Percentiles rank a stretch among this genome's conserved stretches.
Evolutionary conservation across 225 moss, liverwort and hornwort species (phyloP).

Genomic region (Marchantia paleacea): DNA sequence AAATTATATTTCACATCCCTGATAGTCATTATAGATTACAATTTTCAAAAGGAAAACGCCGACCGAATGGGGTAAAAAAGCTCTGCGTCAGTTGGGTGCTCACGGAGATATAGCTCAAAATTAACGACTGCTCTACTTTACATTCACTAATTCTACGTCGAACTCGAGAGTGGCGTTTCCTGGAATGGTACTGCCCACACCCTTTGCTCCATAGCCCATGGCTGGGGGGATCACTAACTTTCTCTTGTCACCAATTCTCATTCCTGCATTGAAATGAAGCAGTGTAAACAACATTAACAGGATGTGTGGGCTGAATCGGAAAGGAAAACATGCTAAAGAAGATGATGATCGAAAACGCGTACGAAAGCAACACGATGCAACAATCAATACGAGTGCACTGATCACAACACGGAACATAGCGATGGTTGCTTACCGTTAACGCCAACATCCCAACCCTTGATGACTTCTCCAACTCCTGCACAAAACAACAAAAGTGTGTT

Average conservation of each 20-base stretch:
- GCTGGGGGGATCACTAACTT: slow-evolving; percentile 77
- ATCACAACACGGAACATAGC: too few species aligned
- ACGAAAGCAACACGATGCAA: too few species aligned
- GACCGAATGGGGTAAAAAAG: slow-evolving; percentile 11
- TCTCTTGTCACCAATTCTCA: slow-evolving; percentile 96
- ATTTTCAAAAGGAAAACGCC: slow-evolving; percentile 2
- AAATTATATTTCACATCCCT: too few species aligned
- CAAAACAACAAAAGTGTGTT: not conserved
- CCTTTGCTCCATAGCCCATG: slow-evolving; percentile 81
- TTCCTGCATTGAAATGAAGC: slow-evolving; percentile 44
- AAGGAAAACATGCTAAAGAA: too few species aligned
- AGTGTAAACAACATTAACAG: too few species aligned
- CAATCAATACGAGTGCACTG: too few species aligned
- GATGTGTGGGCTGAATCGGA: too few species aligned
- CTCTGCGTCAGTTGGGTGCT: not conserved
- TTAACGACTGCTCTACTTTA: slow-evolving; percentile 33
- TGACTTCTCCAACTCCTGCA: slow-evolving; percentile 90
- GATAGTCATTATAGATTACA: not conserved
- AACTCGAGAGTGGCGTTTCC: slow-evolving; percentile 83
- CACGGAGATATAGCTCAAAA: too few species aligned
- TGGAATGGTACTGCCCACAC: slow-evolving; percentile 61
- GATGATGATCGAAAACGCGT: too few species aligned
- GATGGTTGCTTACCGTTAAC: slow-evolving; percentile 53
- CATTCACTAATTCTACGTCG: slow-evolving; percentile 77
- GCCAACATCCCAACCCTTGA: slow-evolving; percentile 97